Percentiles rank a stretch among this genome's conserved stretches.
Evolutionary conservation across 75 land plant genomes (phyloP).

Genomic region (Ceratopteris richardii): DNA sequence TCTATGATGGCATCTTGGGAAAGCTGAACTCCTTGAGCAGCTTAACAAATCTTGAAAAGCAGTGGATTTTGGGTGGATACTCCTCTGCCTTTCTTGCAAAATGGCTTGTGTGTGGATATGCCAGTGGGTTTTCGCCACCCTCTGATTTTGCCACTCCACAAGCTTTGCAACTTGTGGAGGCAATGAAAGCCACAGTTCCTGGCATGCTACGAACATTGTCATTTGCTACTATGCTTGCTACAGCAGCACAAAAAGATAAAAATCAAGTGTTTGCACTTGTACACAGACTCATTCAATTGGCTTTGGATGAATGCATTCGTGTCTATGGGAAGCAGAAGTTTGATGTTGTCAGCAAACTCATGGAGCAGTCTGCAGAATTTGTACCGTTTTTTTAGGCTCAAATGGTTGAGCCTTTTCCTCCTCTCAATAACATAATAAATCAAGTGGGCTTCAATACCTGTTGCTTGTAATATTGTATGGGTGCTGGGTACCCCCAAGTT

Average conservation of each 20-base stretch:
- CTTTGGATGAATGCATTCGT: constrained; percentile 7
- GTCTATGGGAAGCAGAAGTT: constrained; percentile 7
- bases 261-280: neutral
- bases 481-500: too few relatives aligned
- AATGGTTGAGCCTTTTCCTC: too few relatives aligned
- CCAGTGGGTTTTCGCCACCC: neutral
- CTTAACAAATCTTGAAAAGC: neutral
- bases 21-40: neutral
- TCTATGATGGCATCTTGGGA: neutral
- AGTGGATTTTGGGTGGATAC: neutral
- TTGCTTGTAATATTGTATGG: too few relatives aligned
- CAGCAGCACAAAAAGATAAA: neutral
- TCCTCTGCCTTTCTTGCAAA: constrained; percentile 4
- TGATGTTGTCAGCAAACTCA: neutral
- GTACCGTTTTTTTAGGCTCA: constrained; percentile 1
- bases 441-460: too few relatives aligned
- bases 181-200: constrained; percentile 8
- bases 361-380: constrained; percentile 1
- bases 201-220: constrained; percentile 1
- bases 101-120: constrained; percentile 3
- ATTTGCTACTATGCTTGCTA: neutral
- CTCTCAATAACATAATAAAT: too few relatives aligned
- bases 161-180: constrained; percentile 1
- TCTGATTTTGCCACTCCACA: constrained; percentile 2
- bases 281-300: neutral